Evolutionary conservation across 2,329 filamentous ascomycete species (phyloP), one percentile per base, ranked within the genome.

Genomic region (Neocatenulostroma microsporum): DNA sequence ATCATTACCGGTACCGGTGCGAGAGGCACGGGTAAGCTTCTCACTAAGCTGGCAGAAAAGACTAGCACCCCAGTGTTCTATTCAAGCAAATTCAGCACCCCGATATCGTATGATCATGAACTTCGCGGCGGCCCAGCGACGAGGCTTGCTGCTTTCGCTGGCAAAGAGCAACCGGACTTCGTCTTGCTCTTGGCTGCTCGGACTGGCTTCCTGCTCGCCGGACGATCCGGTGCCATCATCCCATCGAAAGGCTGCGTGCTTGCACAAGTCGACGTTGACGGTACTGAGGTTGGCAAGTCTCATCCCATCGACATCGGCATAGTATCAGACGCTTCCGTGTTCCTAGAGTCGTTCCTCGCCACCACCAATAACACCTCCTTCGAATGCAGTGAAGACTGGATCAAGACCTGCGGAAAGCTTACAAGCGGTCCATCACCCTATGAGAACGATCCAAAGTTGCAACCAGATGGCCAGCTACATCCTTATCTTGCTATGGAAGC

Each of bases 1-100:
- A 59, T 69, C 13, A 62, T 68, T 12, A 55, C 59, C 5, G 63
- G 64, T 5, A 67, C 63, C 5, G 65, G 65, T 1, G 60, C 57
- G 13, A 46, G 39, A 39, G 48, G 44, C 12, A 46, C 43, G 18
- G 40, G 36, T 3, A 45, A 56, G 1, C 46, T 49, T 7, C 47
- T 66, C 5, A 41, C 57, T 9, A 40, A 50, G 6, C 49, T 68
- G 8, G 56, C 60, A 4, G 51, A 61, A 26, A 44, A 48, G 7
- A 62, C 55, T 8, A 44, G 51, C 15, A 58, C 62, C 1, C 64
- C 65, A 1, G 50, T 67, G 10, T 67, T 68, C 50, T 61, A 64
- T 43, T 61, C 52, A 3, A 56, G 57, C 13, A 64, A 64, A 40
- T 59, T 54, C 45, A 51, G 50, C 41, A 49, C 49, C 2, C 47